phyloP scores from a whole-genome alignment of 495 filamentous ascomycete genomes.

The Parathielavia hyrcaniae region DNA sequence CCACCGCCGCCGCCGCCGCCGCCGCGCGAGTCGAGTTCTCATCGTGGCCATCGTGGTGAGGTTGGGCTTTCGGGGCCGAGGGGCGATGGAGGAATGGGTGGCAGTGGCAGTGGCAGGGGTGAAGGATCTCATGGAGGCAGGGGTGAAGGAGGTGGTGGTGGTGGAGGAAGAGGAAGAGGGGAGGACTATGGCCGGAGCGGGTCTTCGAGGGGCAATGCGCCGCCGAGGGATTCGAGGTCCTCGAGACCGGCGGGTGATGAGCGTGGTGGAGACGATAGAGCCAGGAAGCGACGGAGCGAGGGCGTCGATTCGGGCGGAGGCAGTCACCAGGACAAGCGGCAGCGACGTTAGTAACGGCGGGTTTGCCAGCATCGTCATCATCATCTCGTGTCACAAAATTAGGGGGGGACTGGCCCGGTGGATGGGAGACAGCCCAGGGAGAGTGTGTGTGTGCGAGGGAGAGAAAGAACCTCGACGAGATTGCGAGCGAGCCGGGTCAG shows the following conservation, averaged over 20 bases:
- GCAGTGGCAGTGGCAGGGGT: not conserved
- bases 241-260: conserved; percentile 24
- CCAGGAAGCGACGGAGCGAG: conserved; percentile 33
- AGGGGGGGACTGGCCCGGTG: too few species aligned
- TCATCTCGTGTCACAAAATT: not conserved
- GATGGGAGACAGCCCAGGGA: too few species aligned
- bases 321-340: conserved; percentile 32
- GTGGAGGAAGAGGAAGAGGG: conserved; percentile 17
- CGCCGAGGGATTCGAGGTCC: conserved; percentile 27
- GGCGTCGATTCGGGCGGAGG: conserved; percentile 13
- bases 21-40: conserved; percentile 27
- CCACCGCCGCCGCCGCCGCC: conserved; percentile 28
- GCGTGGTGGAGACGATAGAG: conserved; percentile 25
- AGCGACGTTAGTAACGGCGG: conserved; percentile 17
- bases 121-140: conserved; percentile 1
- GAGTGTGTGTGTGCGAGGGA: too few species aligned
- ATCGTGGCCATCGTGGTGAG: conserved; percentile 22
- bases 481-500: too few species aligned
- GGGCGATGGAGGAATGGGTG: conserved; percentile 9
- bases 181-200: conserved; percentile 23
- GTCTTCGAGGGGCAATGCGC: conserved; percentile 21
- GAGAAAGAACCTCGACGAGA: too few species aligned
- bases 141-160: conserved; percentile 15
- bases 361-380: not conserved
- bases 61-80: conserved; percentile 14